These are phyloP conservation scores for Umbelopsis sp. DNA, from an alignment of 192 early-diverging fungal species.

Conservation along the genomic window DNA sequence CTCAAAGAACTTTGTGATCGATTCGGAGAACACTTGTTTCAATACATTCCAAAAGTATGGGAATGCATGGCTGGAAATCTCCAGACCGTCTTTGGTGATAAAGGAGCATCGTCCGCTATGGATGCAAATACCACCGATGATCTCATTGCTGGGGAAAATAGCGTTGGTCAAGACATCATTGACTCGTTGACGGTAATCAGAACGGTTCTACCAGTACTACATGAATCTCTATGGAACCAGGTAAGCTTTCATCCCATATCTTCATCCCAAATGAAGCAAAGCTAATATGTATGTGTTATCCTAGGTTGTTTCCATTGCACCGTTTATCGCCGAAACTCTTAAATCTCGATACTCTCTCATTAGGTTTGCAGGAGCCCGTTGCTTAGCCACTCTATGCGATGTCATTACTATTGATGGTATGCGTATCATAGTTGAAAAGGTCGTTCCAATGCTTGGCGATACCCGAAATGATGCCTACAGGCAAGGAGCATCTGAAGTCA, in stretches of 20 bases:
- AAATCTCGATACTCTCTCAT: conserved; percentile 71
- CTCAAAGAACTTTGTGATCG: conserved; percentile 62
- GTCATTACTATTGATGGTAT: conserved; percentile 73
- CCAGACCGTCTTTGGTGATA: conserved; percentile 39
- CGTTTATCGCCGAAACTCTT: conserved; percentile 65
- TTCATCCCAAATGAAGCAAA: too few relatives aligned
- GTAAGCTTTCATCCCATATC: conserved; percentile 1
- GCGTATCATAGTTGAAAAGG: conserved; percentile 74
- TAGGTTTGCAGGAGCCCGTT: conserved; percentile 76
- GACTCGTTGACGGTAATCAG: conserved; percentile 76
- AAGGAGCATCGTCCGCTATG: conserved; percentile 23
- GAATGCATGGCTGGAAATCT: conserved; percentile 54
- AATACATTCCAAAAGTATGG: conserved; percentile 73
- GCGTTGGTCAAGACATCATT: conserved; percentile 67
- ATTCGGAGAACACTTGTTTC: conserved; percentile 70
- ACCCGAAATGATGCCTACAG: conserved; percentile 64
- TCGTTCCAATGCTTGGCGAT: conserved; percentile 81
- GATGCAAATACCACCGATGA: conserved; percentile 29
- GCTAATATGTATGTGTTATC: too few relatives aligned
- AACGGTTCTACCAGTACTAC: conserved; percentile 66
- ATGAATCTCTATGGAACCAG: conserved; percentile 43
- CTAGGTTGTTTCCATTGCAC: conserved; percentile 62
- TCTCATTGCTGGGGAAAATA: conserved; percentile 16
- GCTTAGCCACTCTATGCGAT: conserved; percentile 72
- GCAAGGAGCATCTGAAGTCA: conserved; percentile 85